Evolutionary conservation across 139 green algal species (phyloP), one percentile per base, ranked within the genome.

Genomic region (Chlamydomonas schloesseri): DNA sequence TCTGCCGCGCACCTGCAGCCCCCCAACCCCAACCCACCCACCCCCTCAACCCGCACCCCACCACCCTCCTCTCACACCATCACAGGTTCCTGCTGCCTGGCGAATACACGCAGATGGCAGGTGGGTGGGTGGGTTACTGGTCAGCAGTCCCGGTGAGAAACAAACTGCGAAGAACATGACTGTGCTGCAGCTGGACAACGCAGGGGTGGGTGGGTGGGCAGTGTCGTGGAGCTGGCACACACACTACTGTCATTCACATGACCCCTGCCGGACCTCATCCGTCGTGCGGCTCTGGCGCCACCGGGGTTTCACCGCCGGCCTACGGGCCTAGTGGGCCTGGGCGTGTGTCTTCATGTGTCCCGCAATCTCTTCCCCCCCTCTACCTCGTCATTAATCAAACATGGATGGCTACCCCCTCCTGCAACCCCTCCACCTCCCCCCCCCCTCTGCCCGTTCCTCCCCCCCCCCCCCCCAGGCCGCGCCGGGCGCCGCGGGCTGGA

Each of bases 51-150:
- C 42, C 42, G 6, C 71, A 24, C 50, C n/a, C 71, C 20, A 20
- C n/a, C n/a, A n/a, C n/a, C n/a, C n/a, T n/a, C 26, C 42, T 29
- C n/a, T 1, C 73, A 14, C 50, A n/a, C 50, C 33, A 13, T 50
- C 36, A 11, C 82, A 86, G 83, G 71, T 88, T 71, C 36, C 87
- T 98, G 90, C 89, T 97, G 69, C 90, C 94, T 2, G 95, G 96
- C 31, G 97, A 99, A 87, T 99, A 99, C 91, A 99, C 97, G 1
- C 97, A 99, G 93, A 99, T 99, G 95, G 96, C 95, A 3, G 94
- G 96, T 74, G 36, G 26, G 75, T 21, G 60, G 4, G 60, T 23
- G 57, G 57, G 57, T n/a, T n/a, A n/a, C n/a, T n/a, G n/a, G n/a
- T n/a, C n/a, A n/a, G n/a, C n/a, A n/a, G n/a, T n/a, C n/a, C n/a